These are phyloP conservation scores for Hypoxylon subgilvum DNA, from an alignment of 495 filamentous ascomycete genomes.

Conservation along the genomic window DNA sequence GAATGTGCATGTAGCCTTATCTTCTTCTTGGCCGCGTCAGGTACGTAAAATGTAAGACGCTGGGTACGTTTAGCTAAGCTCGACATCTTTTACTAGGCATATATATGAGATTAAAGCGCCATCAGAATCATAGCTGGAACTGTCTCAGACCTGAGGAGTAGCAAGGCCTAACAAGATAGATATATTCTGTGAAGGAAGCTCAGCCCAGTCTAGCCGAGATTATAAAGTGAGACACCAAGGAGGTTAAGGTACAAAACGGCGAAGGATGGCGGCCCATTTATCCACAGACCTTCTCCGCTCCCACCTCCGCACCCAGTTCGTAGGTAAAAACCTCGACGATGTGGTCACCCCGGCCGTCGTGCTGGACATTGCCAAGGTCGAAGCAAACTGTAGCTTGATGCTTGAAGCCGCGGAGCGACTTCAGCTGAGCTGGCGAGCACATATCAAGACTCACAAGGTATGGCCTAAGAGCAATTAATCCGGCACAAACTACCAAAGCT, in stretches of 20 bases:
- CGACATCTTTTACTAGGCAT: no score
- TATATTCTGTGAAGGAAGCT: no score
- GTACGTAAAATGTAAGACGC: conserved; percentile 10
- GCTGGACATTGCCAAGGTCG: conserved; percentile 70
- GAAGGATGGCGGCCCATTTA: conserved; percentile 30
- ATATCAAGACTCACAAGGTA: conserved; percentile 90
- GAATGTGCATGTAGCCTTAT: no score
- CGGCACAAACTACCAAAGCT: not conserved
- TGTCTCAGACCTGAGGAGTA: no score
- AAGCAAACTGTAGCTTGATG: conserved; percentile 76
- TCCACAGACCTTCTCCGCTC: conserved; percentile 52
- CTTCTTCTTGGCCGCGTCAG: no score
- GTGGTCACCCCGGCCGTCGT: conserved; percentile 72
- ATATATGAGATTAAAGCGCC: no score
- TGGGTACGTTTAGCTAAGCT: conserved; percentile 7
- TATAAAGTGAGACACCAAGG: no score
- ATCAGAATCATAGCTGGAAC: no score
- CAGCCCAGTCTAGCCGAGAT: no score
- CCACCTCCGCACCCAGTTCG: conserved; percentile 54
- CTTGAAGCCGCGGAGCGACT: conserved; percentile 65
- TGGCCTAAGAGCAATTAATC: no score
- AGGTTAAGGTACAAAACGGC: no score
- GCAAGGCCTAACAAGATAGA: not conserved
- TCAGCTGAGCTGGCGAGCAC: conserved; percentile 73
- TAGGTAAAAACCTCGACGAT: conserved; percentile 66